phyloP scores from a whole-genome alignment of 208 protist genomes.

The Blechomonas ayalai region DNA sequence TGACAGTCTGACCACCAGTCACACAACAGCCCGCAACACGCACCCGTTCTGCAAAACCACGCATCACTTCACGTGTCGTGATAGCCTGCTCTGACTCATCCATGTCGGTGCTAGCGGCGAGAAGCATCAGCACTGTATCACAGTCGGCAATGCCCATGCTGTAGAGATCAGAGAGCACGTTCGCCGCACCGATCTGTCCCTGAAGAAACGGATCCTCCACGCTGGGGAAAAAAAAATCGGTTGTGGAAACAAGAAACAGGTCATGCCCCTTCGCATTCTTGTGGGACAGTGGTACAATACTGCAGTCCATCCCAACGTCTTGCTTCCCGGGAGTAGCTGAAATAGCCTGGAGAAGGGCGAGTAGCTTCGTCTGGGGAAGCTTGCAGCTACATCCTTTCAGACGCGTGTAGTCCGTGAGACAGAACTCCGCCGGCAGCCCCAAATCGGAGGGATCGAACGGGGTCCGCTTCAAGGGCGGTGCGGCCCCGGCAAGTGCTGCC shows the following conservation, averaged over 20 bases:
- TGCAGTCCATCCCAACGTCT: slow-evolving; percentile 91
- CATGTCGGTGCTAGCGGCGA: slow-evolving; percentile 92
- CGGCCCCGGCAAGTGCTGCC: not conserved
- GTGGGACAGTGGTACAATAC: slow-evolving; percentile 80
- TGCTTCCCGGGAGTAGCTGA: slow-evolving; percentile 54
- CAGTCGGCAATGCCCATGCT: slow-evolving; percentile 92
- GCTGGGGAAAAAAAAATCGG: slow-evolving; percentile 96
- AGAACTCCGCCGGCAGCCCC: slow-evolving; percentile 75
- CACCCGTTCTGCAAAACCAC: slow-evolving; percentile 88
- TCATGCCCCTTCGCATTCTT: slow-evolving; percentile 24
- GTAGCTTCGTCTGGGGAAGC: slow-evolving; percentile 88
- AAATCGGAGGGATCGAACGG: slow-evolving; percentile 69
- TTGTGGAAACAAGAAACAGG: slow-evolving; percentile 92
- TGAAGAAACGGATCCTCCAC: slow-evolving; percentile 95
- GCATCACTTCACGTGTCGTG: slow-evolving; percentile 87
- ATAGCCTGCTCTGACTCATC: slow-evolving; percentile 70
- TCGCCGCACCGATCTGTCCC: slow-evolving; percentile 93
- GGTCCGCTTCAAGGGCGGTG: slow-evolving; percentile 14
- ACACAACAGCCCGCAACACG: slow-evolving; percentile 72
- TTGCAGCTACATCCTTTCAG: slow-evolving; percentile 94
- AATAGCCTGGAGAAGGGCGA: slow-evolving; percentile 74
- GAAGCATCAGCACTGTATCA: slow-evolving; percentile 95
- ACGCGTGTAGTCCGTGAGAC: slow-evolving; percentile 84
- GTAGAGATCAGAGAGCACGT: slow-evolving; percentile 96
- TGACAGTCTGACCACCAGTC: slow-evolving; percentile 94